Base-by-base conservation (phyloP, 768 basidiomycete species). In the Rhizopogon rudus region DNA sequence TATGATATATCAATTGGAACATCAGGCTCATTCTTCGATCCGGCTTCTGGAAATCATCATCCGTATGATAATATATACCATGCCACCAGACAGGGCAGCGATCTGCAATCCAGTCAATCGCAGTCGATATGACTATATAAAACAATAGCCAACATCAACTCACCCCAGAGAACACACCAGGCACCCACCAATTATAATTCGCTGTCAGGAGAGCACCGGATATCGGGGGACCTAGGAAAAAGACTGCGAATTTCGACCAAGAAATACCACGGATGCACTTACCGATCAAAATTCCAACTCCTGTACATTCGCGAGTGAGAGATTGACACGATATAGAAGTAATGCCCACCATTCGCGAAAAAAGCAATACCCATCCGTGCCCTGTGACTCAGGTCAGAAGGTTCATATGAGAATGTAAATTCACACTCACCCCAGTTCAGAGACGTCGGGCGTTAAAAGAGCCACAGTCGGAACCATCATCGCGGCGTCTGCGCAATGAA, bases 181-280 rank as follows among this genome's bases (percentile, higher is more conserved):
- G 80, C 12, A 76, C 72, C 78, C 79, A 83, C 84, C 84, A 86
- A 3, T 75, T 65, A 61, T 78, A 83, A 5, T 70, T 66, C 7
- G 64, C 48, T 0, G 81, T 75, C 9, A 86, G 70, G n/a, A 86
- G 69, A 2, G 81, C 79, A 1, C 22, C 22, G 22, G 22, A 25
- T 25, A 85, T 79, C 1, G 84, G 83, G 0, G 80, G 73, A 3
- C 82, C 82, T 77, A 52, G 22, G 6, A 37, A 43, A 49, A 16
- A 63, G 66, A 31, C 67, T 51, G 6, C 69, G 54, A 1, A 64
- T 61, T 62, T 3, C 16, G 22, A 33, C 25, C 31, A 29, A 2
- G 22, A 20, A 13, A 40, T 31, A 7, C 25, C 25, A 54, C 22
- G 16, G 33, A 51, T 14, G 17, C 14, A 52, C 60, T 57, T 56